These are phyloP conservation scores for Xylaria castorea DNA, from an alignment of 495 filamentous ascomycete genomes.

Conservation along the genomic window DNA sequence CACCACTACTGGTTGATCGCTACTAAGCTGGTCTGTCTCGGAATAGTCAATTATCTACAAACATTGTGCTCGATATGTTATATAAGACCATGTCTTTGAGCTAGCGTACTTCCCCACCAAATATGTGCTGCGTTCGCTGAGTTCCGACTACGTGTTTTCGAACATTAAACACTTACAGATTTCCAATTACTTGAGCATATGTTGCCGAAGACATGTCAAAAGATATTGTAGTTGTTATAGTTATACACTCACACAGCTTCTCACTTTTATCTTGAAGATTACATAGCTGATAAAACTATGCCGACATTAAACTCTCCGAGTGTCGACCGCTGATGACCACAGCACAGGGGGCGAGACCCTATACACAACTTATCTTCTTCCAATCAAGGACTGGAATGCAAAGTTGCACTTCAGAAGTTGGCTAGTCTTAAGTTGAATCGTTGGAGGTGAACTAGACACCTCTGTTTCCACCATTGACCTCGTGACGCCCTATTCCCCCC, in stretches of 20 bases:
- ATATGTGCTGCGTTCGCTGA: neutral
- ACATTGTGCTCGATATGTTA: neutral
- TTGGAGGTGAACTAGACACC: neutral
- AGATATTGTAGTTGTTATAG: neutral
- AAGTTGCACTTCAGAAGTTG: neutral
- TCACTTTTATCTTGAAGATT: neutral
- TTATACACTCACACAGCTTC: too few species aligned
- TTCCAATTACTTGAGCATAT: neutral
- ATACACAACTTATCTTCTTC: neutral
- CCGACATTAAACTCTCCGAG: neutral
- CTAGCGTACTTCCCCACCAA: neutral
- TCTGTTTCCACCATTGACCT: neutral
- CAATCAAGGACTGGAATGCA: neutral
- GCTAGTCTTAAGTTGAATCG: neutral
- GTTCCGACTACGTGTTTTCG: neutral
- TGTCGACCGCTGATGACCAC: neutral
- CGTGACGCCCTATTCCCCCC: neutral
- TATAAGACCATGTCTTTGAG: neutral
- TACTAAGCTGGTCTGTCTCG: neutral
- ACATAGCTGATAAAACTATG: neutral
- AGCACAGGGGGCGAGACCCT: neutral
- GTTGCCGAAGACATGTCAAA: neutral
- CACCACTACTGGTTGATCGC: neutral
- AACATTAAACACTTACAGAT: neutral
- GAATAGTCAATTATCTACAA: constrained; percentile 6